Evolutionary conservation across 2,329 filamentous ascomycete species (phyloP).

Genomic region (Orbilia javanica): DNA sequence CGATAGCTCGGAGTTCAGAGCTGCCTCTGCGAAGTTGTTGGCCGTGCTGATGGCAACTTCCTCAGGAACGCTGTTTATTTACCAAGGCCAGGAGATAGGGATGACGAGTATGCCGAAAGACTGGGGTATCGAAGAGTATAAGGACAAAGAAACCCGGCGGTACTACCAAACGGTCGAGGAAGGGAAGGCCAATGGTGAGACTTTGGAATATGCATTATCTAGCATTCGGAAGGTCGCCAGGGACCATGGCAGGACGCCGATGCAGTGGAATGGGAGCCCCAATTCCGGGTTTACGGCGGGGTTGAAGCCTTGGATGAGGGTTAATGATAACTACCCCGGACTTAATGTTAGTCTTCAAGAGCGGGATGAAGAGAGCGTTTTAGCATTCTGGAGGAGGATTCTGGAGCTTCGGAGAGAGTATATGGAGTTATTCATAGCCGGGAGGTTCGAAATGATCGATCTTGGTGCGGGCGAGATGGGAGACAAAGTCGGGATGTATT

Average conservation of each 20-base stretch:
- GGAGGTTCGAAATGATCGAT: neutral
- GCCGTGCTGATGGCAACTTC: constrained; percentile 72
- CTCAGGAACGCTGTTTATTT: constrained; percentile 75
- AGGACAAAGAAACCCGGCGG: constrained; percentile 73
- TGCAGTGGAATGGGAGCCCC: constrained; percentile 75
- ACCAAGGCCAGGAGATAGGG: constrained; percentile 78
- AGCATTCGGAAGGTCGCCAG: constrained; percentile 61
- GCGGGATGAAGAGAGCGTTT: neutral
- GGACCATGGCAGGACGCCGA: constrained; percentile 78
- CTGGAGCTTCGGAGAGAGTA: neutral
- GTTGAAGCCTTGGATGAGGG: constrained; percentile 76
- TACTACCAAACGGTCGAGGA: constrained; percentile 68
- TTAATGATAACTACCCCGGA: constrained; percentile 73
- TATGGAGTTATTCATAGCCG: neutral
- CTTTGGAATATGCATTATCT: constrained; percentile 5
- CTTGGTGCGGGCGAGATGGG: neutral
- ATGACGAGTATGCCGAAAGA: constrained; percentile 74
- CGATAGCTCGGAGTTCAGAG: constrained; percentile 68
- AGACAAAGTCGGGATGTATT: neutral
- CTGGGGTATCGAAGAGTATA: constrained; percentile 76
- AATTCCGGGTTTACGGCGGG: constrained; percentile 76
- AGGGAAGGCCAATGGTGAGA: constrained; percentile 63
- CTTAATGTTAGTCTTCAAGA: constrained; percentile 71
- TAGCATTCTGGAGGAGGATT: neutral
- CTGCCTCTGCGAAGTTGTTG: constrained; percentile 72